Percentiles rank a stretch among this genome's conserved stretches.
phyloP scores from a whole-genome alignment of 305 asterid species.

The Euphrasia arctica region DNA sequence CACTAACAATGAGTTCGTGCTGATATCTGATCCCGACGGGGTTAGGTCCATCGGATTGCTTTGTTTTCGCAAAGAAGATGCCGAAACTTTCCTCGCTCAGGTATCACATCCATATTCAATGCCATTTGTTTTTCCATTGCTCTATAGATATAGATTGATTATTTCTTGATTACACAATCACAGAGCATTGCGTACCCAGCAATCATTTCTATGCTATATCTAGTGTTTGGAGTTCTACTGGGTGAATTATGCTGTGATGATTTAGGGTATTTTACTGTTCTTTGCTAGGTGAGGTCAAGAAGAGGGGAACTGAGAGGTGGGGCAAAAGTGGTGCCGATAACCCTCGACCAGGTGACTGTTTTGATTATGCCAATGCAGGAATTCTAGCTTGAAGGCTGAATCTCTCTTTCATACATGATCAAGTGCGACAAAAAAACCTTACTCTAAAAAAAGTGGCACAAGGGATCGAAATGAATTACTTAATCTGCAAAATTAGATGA shows the following conservation, averaged over 20 bases:
- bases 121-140: neutral
- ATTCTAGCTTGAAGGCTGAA: constrained; percentile 12
- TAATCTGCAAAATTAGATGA: neutral
- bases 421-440: too few relatives aligned
- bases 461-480: neutral
- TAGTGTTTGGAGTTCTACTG: neutral
- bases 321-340: constrained; percentile 86
- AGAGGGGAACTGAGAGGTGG: constrained; percentile 74
- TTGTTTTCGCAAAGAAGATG: constrained; percentile 89
- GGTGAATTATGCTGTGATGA: constrained; percentile 2
- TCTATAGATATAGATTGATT: constrained; percentile 4
- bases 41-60: constrained; percentile 87
- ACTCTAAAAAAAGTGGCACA: too few relatives aligned
- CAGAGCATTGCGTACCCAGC: neutral
- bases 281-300: constrained; percentile 57
- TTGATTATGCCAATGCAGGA: neutral
- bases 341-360: constrained; percentile 80
- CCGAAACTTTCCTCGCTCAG: constrained; percentile 93
- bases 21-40: constrained; percentile 75
- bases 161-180: neutral
- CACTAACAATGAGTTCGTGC: constrained; percentile 82
- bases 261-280: neutral
- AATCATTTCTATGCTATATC: neutral
- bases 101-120: constrained; percentile 25
- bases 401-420: too few relatives aligned